phyloP scores from a whole-genome alignment of 441 rosid species.

The Erodium moschatum region DNA sequence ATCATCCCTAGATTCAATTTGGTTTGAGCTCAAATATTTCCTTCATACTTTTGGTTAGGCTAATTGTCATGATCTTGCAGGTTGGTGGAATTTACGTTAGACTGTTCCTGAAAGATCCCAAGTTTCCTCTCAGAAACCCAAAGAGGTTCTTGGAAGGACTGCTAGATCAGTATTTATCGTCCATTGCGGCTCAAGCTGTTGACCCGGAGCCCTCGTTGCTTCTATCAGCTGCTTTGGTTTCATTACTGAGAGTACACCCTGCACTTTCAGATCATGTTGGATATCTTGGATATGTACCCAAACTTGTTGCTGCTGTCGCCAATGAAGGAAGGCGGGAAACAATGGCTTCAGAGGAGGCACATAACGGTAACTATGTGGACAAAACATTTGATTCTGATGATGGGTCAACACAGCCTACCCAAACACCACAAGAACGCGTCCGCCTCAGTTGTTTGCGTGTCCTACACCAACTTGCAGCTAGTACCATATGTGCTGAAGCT shows the following conservation, averaged over 20 bases:
- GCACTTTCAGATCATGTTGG: constrained; percentile 98
- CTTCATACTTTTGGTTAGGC: constrained; percentile 1
- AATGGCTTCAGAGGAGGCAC: constrained; percentile 69
- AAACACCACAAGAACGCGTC: constrained; percentile 92
- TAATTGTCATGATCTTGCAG: constrained; percentile 35
- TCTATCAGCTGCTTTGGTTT: constrained; percentile 97
- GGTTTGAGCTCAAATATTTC: constrained; percentile 9
- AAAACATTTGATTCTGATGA: constrained; percentile 48
- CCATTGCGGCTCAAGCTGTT: constrained; percentile 79
- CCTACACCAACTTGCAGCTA: constrained; percentile 96
- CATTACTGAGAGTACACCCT: constrained; percentile 94
- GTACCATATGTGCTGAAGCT: constrained; percentile 96
- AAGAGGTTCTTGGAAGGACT: constrained; percentile 96
- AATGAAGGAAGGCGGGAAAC: constrained; percentile 88
- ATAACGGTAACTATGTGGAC: constrained; percentile 38
- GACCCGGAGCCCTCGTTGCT: constrained; percentile 95
- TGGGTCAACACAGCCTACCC: constrained; percentile 48
- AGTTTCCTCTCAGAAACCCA: constrained; percentile 94
- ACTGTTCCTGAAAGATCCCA: constrained; percentile 93
- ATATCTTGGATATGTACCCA: constrained; percentile 95
- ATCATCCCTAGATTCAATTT: background rate
- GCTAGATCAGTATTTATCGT: constrained; percentile 86
- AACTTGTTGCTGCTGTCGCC: constrained; percentile 95
- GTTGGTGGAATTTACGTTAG: constrained; percentile 95
- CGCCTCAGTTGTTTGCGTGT: constrained; percentile 98